Evolutionary conservation across 163 green algal genomes (phyloP).

Genomic region (Chlorella variabilis): DNA sequence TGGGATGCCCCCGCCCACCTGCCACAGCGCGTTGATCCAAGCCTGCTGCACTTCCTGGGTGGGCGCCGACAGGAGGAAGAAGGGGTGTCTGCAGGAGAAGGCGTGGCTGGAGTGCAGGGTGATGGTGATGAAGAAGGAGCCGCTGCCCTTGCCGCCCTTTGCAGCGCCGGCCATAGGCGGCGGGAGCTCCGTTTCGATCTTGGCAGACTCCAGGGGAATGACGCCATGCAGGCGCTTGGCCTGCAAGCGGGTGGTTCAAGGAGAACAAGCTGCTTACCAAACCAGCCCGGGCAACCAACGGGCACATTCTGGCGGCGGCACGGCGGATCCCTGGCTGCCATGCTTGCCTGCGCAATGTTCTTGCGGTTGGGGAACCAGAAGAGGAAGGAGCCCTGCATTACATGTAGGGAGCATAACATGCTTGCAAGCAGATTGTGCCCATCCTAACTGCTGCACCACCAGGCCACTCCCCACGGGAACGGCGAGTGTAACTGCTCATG

Average conservation of each 20-base stretch:
- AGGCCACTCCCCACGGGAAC: too few relatives aligned
- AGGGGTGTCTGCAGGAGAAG: conserved; percentile 22
- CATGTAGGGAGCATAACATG: neutral
- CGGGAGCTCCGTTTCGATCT: conserved; percentile 30
- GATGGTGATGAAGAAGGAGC: conserved; percentile 31
- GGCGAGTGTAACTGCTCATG: too few relatives aligned
- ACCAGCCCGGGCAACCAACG: too few relatives aligned
- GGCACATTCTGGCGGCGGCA: too few relatives aligned
- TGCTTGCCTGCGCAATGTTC: neutral
- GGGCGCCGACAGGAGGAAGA: conserved; percentile 25
- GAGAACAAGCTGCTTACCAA: too few relatives aligned
- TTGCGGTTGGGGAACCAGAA: conserved; percentile 28
- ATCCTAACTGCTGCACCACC: neutral
- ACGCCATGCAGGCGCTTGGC: conserved; percentile 3
- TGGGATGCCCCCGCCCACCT: conserved; percentile 3
- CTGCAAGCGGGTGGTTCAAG: neutral
- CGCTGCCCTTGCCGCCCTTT: neutral
- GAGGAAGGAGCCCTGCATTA: conserved; percentile 13
- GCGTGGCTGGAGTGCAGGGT: conserved; percentile 13
- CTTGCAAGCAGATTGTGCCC: too few relatives aligned
- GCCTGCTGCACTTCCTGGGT: conserved; percentile 17
- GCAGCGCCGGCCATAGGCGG: neutral
- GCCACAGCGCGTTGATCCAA: conserved; percentile 17
- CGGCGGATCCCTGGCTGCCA: too few relatives aligned
- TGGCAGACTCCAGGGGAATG: conserved; percentile 28